A percentile compares a stretch with the other conserved stretches of the same genome.
These are phyloP conservation scores for Ettlia oleoabundans DNA, from an alignment of 139 green algal genomes.

Conservation along the genomic window DNA sequence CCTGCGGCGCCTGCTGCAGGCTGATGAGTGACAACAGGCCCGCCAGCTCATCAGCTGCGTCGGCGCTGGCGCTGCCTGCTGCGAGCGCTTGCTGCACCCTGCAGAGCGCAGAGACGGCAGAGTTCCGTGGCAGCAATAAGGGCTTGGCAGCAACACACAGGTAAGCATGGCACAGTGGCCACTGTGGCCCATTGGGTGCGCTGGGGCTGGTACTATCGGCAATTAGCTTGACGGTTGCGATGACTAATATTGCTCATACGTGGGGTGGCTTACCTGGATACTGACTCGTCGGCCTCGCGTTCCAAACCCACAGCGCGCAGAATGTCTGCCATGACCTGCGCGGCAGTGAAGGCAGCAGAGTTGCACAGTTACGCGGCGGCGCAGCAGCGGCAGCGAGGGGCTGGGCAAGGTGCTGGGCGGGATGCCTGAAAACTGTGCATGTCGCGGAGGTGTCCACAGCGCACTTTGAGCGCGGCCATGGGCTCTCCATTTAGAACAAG, in stretches of 20 bases:
- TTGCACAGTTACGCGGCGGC: too few species aligned
- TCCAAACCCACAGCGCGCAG: background rate
- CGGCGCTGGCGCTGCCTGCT: background rate
- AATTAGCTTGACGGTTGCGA: too few species aligned
- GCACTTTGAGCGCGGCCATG: conserved; percentile 1
- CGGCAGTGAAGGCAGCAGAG: background rate
- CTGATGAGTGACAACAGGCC: conserved; percentile 19
- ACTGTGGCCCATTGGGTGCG: too few species aligned
- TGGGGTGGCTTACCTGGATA: background rate
- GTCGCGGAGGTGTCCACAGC: too few species aligned
- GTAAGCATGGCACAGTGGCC: too few species aligned
- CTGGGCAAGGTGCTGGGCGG: too few species aligned
- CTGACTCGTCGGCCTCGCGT: conserved; percentile 8
- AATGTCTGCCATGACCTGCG: background rate
- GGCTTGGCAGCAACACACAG: too few species aligned
- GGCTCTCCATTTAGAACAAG: conserved; percentile 6
- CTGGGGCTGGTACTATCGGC: too few species aligned
- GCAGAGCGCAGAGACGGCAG: background rate
- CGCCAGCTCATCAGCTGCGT: conserved; percentile 27
- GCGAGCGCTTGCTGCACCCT: conserved; percentile 35
- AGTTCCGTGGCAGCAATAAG: background rate
- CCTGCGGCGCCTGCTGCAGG: too few species aligned
- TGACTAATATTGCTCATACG: too few species aligned
- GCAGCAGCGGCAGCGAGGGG: too few species aligned
- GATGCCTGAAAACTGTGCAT: too few species aligned